phyloP scores from a whole-genome alignment of 2,329 filamentous ascomycete genomes.

The Plenodomus biglobosus region DNA sequence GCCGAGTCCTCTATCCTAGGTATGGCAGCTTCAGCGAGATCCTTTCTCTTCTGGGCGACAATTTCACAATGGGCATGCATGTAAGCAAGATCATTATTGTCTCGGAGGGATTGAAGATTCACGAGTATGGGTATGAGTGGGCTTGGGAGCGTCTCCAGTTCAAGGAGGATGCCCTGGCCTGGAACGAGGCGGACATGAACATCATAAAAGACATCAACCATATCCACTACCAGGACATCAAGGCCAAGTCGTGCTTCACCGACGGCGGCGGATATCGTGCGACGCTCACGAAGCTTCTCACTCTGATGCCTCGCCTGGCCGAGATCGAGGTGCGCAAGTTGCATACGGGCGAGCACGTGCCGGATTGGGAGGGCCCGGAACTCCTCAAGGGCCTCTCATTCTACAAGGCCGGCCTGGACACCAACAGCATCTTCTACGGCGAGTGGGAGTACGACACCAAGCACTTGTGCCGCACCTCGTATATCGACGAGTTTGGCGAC shows the following conservation, averaged over 20 bases:
- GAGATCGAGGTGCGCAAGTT: slow-evolving; percentile 16
- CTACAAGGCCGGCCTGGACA: slow-evolving; percentile 7
- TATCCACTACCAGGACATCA: slow-evolving; percentile 5
- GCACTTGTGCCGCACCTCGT: slow-evolving; percentile 12
- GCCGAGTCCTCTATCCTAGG: slow-evolving; percentile 7
- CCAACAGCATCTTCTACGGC: slow-evolving; percentile 18
- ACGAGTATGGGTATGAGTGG: slow-evolving; percentile 15
- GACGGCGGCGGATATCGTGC: slow-evolving; percentile 13
- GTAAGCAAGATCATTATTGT: neutral
- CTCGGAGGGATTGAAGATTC: neutral
- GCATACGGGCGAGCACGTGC: slow-evolving; percentile 18
- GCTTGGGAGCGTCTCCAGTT: slow-evolving; percentile 19
- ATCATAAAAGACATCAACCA: slow-evolving; percentile 9
- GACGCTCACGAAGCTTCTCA: slow-evolving; percentile 8
- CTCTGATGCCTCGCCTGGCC: slow-evolving; percentile 8
- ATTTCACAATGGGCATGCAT: neutral
- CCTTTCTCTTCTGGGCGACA: neutral
- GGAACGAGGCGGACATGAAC: slow-evolving; percentile 3
- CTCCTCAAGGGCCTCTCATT: slow-evolving; percentile 16
- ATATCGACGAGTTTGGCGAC: slow-evolving; percentile 20
- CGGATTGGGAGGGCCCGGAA: slow-evolving; percentile 8
- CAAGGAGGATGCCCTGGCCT: neutral
- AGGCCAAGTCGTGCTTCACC: no score
- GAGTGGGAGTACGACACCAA: slow-evolving; percentile 22
- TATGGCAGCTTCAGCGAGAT: neutral